Conservation (phyloP, 2,329 filamentous ascomycete species). For the Beauveria sp. region DNA sequence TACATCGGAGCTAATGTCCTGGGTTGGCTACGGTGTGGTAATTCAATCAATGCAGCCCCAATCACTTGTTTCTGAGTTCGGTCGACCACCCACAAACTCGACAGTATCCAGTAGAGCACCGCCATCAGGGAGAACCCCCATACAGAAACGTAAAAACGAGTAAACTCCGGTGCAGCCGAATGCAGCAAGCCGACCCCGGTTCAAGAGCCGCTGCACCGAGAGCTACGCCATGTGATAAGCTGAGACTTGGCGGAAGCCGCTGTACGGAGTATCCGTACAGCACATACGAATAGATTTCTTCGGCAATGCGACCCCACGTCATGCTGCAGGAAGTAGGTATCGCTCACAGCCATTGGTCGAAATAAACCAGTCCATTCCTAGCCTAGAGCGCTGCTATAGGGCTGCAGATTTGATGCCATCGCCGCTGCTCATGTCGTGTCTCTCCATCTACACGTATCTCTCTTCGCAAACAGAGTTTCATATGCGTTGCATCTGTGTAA, state of each 20-base stretch:
- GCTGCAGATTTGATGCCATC: not conserved
- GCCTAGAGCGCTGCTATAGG: too few relatives aligned
- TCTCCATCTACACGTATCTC: not conserved
- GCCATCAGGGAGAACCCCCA: too few relatives aligned
- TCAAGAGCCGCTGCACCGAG: not conserved
- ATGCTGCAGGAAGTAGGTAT: too few relatives aligned
- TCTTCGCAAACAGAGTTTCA: not conserved
- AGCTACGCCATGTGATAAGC: not conserved
- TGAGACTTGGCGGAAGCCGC: not conserved
- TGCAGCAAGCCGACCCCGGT: not conserved
- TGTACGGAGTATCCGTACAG: not conserved
- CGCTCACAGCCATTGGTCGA: too few relatives aligned
- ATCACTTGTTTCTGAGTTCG: too few relatives aligned
- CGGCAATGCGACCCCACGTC: too few relatives aligned
- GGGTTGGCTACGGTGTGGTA: not conserved
- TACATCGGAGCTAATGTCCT: slow-evolving; percentile 8
- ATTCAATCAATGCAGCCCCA: too few relatives aligned
- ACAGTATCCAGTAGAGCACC: too few relatives aligned
- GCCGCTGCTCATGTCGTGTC: too few relatives aligned
- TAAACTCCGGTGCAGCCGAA: not conserved
- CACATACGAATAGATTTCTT: too few relatives aligned
- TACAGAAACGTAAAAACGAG: not conserved
- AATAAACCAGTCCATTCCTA: too few relatives aligned
- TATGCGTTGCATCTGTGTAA: not conserved
- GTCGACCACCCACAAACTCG: too few relatives aligned